phyloP scores from a whole-genome alignment of 768 basidiomycete species.

The Suillus americanus region DNA sequence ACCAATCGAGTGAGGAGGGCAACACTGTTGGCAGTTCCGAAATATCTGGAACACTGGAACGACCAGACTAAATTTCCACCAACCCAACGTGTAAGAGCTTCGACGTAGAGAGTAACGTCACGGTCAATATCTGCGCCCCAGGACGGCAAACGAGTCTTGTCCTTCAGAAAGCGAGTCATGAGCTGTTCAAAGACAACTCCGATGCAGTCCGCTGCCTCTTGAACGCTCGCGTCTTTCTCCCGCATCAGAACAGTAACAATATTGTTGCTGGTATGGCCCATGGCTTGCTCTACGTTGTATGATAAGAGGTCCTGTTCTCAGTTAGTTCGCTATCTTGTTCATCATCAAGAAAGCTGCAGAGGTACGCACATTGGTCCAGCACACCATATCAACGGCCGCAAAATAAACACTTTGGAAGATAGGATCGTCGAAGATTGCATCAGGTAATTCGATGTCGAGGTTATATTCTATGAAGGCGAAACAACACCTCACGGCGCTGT shows the following conservation, averaged over 20 bases:
- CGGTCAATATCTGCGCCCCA: slow-evolving; percentile 49
- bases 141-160: slow-evolving; percentile 47
- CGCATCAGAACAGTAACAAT: slow-evolving; percentile 68
- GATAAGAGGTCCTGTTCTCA: slow-evolving; percentile 60
- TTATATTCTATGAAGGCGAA: slow-evolving; percentile 62
- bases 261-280: slow-evolving; percentile 65
- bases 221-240: slow-evolving; percentile 50
- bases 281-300: slow-evolving; percentile 70
- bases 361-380: slow-evolving; percentile 65
- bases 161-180: slow-evolving; percentile 48
- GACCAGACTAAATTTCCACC: slow-evolving; percentile 70
- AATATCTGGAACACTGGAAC: slow-evolving; percentile 68
- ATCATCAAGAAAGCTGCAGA: not conserved
- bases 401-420: slow-evolving; percentile 53
- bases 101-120: slow-evolving; percentile 51
- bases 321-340: not conserved
- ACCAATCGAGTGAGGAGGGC: not conserved
- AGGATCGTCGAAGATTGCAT: slow-evolving; percentile 58
- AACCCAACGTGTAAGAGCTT: slow-evolving; percentile 59
- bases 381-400: slow-evolving; percentile 64
- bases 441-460: slow-evolving; percentile 62
- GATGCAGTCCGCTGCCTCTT: slow-evolving; percentile 57
- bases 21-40: slow-evolving; percentile 39
- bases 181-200: slow-evolving; percentile 50
- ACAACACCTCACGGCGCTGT: slow-evolving; percentile 67